Conservation (phyloP, 179 eudicot species). For the Drosera spatulata region DNA sequence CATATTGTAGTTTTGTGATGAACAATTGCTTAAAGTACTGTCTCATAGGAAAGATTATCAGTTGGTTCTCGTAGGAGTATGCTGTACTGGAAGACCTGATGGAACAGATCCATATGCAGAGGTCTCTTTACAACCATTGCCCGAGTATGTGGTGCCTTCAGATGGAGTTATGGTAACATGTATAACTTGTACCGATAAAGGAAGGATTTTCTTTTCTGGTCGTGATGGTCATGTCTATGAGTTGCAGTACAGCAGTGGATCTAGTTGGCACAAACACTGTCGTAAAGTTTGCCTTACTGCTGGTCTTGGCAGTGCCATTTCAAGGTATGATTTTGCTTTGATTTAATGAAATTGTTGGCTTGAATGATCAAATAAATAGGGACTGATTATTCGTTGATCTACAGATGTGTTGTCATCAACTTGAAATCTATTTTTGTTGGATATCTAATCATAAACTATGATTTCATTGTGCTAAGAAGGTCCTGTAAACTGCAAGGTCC, state of each 20-base stretch:
- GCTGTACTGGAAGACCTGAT: constrained; percentile 87
- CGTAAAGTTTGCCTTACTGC: constrained; percentile 96
- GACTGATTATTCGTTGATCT: too few species aligned
- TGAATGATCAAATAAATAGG: too few species aligned
- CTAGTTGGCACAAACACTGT: constrained; percentile 91
- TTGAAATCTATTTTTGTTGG: too few species aligned
- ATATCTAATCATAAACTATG: too few species aligned
- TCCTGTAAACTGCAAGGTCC: too few species aligned
- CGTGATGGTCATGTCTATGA: constrained; percentile 97
- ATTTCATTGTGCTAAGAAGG: too few species aligned
- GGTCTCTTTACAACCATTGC: constrained; percentile 80
- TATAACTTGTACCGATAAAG: constrained; percentile 73
- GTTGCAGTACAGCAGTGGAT: constrained; percentile 77
- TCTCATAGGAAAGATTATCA: constrained; percentile 30
- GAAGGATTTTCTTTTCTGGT: constrained; percentile 86
- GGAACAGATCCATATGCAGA: constrained; percentile 93
- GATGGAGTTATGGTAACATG: constrained; percentile 96
- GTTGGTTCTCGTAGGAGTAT: constrained; percentile 93
- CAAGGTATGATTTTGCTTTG: constrained; percentile 46
- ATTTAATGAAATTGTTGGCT: neutral
- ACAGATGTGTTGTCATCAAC: too few species aligned
- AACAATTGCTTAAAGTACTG: neutral
- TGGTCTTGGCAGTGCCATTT: constrained; percentile 77
- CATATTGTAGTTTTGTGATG: neutral
- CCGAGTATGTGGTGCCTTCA: constrained; percentile 81